A percentile compares a stretch with the other conserved stretches of the same genome.
These are phyloP conservation scores for Orbilia ellipsospora DNA, from an alignment of 2,329 filamentous ascomycete genomes.

Conservation along the genomic window DNA sequence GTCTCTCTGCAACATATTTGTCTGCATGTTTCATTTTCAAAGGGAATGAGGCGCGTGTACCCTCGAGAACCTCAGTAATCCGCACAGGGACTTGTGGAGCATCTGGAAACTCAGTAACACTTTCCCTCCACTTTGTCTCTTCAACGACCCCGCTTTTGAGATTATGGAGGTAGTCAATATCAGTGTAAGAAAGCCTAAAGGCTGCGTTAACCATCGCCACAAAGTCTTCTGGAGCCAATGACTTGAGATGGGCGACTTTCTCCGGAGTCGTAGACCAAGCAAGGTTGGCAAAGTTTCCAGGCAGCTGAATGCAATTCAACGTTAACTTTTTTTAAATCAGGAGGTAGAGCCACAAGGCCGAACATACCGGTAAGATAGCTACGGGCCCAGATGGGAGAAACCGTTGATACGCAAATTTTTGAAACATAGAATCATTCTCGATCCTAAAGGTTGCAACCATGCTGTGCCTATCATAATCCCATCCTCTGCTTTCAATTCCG, in stretches of 20 bases:
- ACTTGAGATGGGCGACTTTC: conserved; percentile 82
- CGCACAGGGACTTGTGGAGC: conserved; percentile 72
- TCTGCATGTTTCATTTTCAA: conserved; percentile 92
- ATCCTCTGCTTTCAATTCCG: conserved; percentile 84
- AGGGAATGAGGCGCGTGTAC: conserved; percentile 87
- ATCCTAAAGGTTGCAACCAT: conserved; percentile 88
- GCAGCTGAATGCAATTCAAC: conserved; percentile 66
- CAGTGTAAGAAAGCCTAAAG: conserved; percentile 81
- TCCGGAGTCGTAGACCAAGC: conserved; percentile 94
- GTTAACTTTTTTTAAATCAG: not conserved
- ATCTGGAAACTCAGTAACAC: conserved; percentile 66
- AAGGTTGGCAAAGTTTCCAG: conserved; percentile 81
- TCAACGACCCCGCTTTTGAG: conserved; percentile 70
- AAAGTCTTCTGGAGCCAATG: conserved; percentile 77
- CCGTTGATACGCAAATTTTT: conserved; percentile 88
- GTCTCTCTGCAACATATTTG: conserved; percentile 87
- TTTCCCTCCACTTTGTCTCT: conserved; percentile 84
- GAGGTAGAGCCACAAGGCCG: not conserved
- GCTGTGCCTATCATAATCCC: conserved; percentile 92
- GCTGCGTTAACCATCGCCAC: conserved; percentile 90
- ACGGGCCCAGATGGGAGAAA: conserved; percentile 93
- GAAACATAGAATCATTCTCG: conserved; percentile 69
- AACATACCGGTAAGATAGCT: conserved; percentile 77
- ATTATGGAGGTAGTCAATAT: conserved; percentile 84
- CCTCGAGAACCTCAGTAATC: conserved; percentile 77